Evolutionary conservation across 129 eudicot genomes (phyloP).

Genomic region (Daucus carota): DH1_v3.0 NC_030382.2:58693501-58694000

Average conservation of each 20-base stretch:
- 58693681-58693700: neutral
- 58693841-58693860: neutral
- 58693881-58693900: neutral
- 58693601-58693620: no score
- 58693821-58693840: neutral
- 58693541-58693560: no score
- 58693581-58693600: no score
- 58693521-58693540: no score
- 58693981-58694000: neutral
- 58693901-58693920: neutral
- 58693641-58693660: neutral
- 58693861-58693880: no score
- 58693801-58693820: neutral
- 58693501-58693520: no score
- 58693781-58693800: conserved; percentile 1
- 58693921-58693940: no score
- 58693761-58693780: neutral
- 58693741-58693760: neutral
- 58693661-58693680: neutral
- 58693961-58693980: neutral
- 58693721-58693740: neutral
- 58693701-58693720: neutral
- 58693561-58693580: no score
- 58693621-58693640: no score
- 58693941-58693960: no score